Evolutionary conservation across 2,329 filamentous ascomycete genomes (phyloP), one percentile per base, ranked within the genome.

Genomic region (Penicillium sp.): DNA sequence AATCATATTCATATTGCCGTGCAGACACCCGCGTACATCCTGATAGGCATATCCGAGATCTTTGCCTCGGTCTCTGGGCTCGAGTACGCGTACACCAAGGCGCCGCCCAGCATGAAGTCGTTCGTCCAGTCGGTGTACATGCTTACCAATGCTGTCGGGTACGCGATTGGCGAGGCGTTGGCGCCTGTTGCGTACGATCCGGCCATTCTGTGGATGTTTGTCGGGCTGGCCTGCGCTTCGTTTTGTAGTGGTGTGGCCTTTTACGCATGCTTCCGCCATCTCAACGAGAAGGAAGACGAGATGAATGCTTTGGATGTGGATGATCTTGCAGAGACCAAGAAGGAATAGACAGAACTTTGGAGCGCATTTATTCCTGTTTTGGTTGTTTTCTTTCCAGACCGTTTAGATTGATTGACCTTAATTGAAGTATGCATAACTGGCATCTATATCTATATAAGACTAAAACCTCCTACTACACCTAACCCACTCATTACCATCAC

Each of bases 1-100:
- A 78, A 77, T 67, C 56, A 69, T 21, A 62, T 78, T 26, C 74
- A 77, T 66, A 75, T 77, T 47, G 74, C 70, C 52, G 72, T 78
- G 28, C 74, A 78, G 58, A 73, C 74, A 5, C 75, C 75, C 1
- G 74, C 74, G 30, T 76, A 78, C 62, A 60, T 78, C 45, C 66
- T 77, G 58, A 77, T 78, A 56, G 74, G 74, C 67, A 54, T 77
- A 14, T 75, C 81, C 2, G 85, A 88, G 66, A 79, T 81, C 58
- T 76, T 84, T 56, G 83, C 84, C 47, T 86, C 83, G 11, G 84
- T 90, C 59, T 88, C 86, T 1, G 83, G 83, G 59, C 79, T 88
- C 11, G 87, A 90, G 68, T 89, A 90, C 62, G 87, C 86, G 18
- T 90, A 85, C 72, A 88, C 85, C 65, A 89, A 90, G 71, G 87